These are phyloP conservation scores for Diaporthe sp. DNA, from an alignment of 2,329 filamentous ascomycete species.

Conservation along the genomic window DNA sequence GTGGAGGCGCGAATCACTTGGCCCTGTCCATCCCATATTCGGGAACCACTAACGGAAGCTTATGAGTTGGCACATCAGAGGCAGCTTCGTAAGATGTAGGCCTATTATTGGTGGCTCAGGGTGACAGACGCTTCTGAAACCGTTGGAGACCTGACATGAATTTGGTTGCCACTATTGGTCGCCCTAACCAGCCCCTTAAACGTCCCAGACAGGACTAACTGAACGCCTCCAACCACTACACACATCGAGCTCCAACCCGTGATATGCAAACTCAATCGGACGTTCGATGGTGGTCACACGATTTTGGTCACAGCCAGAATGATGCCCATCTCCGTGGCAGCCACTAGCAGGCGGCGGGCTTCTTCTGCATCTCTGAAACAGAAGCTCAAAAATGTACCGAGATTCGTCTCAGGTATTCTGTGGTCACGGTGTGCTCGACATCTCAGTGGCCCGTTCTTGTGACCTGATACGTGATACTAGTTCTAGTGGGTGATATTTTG, in stretches of 20 bases:
- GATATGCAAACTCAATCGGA: background rate
- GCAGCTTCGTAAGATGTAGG: background rate
- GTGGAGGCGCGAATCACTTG: background rate
- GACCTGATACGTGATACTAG: background rate
- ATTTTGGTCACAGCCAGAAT: background rate
- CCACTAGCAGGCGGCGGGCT: background rate
- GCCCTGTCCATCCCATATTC: background rate
- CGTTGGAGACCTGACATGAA: background rate
- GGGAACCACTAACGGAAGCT: background rate
- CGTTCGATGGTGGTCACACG: background rate
- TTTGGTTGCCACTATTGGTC: background rate
- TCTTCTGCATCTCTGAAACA: background rate
- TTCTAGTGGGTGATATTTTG: background rate
- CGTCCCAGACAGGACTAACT: background rate
- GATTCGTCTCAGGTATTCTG: background rate
- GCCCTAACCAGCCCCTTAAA: background rate
- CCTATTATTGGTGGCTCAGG: background rate
- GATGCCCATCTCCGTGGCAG: background rate
- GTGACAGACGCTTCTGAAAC: background rate
- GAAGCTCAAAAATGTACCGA: background rate
- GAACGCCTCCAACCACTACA: background rate
- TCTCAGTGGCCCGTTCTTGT: background rate
- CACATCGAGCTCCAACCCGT: no score
- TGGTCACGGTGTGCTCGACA: background rate
- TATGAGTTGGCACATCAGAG: background rate